Evolutionary conservation across 805 yeast genomes (phyloP).

Genomic region (Debaryomyces tyrocola): DNA sequence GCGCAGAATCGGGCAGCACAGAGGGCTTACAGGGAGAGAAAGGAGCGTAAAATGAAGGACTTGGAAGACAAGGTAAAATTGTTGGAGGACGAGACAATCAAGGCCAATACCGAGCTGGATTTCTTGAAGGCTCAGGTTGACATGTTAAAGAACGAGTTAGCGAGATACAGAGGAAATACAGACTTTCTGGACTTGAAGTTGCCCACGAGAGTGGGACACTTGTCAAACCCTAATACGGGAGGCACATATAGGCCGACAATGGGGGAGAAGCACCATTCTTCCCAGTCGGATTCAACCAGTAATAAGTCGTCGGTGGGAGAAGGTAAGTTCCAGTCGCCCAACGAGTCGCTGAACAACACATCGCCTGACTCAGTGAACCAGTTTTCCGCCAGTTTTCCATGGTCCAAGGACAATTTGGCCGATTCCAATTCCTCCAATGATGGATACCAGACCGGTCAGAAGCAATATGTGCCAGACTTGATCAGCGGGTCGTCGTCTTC

Average conservation of each 20-base stretch:
- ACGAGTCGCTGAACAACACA: neutral
- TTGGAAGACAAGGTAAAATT: conserved; percentile 73
- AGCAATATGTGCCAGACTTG: conserved; percentile 31
- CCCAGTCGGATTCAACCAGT: conserved; percentile 4
- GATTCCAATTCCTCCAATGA: neutral
- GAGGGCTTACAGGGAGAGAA: conserved; percentile 92
- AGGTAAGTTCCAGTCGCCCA: conserved; percentile 1
- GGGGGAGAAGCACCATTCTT: conserved; percentile 1
- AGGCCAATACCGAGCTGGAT: conserved; percentile 69
- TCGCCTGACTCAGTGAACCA: conserved; percentile 3
- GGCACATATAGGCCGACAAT: conserved; percentile 15
- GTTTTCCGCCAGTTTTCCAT: conserved; percentile 58
- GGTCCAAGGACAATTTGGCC: conserved; percentile 29
- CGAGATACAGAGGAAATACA: conserved; percentile 49
- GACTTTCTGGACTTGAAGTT: conserved; percentile 30
- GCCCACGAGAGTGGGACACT: conserved; percentile 31
- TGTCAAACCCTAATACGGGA: conserved; percentile 18
- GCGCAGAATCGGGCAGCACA: conserved; percentile 99
- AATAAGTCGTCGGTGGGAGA: conserved; percentile 1
- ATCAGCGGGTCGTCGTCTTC: conserved; percentile 36
- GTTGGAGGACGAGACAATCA: conserved; percentile 70
- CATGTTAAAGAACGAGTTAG: conserved; percentile 68
- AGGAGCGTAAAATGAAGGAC: conserved; percentile 83
- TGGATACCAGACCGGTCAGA: conserved; percentile 7
- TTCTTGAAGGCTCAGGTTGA: conserved; percentile 75